Percentiles rank a stretch among this genome's conserved stretches.
Evolutionary conservation across 805 yeast species (phyloP).

Genomic region (Wickerhamiella hasegawae): DNA sequence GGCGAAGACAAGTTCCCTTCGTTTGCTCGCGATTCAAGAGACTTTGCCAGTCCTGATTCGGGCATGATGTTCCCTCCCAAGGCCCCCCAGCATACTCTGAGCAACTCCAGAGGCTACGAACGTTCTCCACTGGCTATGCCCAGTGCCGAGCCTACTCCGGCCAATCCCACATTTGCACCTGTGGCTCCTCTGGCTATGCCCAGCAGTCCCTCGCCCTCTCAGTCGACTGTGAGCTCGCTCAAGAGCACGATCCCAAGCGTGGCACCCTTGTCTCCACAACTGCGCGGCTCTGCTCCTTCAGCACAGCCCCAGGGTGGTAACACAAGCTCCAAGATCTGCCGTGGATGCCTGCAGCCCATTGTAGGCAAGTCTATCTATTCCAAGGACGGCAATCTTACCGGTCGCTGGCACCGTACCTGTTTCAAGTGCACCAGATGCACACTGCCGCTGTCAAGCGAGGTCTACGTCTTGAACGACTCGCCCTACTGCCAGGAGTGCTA

Average conservation of each 20-base stretch:
- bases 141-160: too few relatives aligned
- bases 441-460: constrained; percentile 17
- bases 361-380: constrained; percentile 58
- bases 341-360: constrained; percentile 48
- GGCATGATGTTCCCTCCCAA: not conserved
- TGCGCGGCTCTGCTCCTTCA: not conserved
- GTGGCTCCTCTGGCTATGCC: too few relatives aligned
- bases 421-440: constrained; percentile 60
- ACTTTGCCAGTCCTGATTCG: not conserved
- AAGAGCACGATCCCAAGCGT: not conserved
- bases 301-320: not conserved
- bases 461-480: constrained; percentile 56
- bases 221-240: not conserved
- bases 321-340: constrained; percentile 29
- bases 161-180: too few relatives aligned
- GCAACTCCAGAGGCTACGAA: too few relatives aligned
- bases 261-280: not conserved
- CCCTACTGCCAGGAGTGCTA: constrained; percentile 73
- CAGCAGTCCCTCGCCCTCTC: not conserved
- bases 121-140: too few relatives aligned
- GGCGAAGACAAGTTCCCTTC: too few relatives aligned
- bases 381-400: constrained; percentile 45
- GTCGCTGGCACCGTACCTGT: constrained; percentile 89
- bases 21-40: too few relatives aligned
- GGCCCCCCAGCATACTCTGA: not conserved